Conservation (phyloP, 441 rosid genomes). For the Mallotus repandus region DNA sequence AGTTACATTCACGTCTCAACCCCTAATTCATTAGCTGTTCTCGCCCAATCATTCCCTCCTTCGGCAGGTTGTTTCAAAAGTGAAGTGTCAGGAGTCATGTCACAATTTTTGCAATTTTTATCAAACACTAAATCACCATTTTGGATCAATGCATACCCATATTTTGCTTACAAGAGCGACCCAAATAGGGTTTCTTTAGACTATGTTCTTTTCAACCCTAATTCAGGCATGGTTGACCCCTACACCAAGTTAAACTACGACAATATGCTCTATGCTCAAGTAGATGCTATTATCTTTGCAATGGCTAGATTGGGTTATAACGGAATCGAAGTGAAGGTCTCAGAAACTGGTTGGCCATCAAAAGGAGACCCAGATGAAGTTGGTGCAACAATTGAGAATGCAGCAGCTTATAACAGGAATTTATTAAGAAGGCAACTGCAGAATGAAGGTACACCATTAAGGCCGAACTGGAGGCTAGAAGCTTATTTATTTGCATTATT, state of each 20-base stretch:
- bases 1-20: constrained; percentile 54
- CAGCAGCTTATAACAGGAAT: constrained; percentile 57
- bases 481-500: constrained; percentile 70
- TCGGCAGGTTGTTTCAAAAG: constrained; percentile 55
- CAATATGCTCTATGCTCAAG: constrained; percentile 83
- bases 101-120: constrained; percentile 53
- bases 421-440: constrained; percentile 44
- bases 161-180: constrained; percentile 66
- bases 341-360: constrained; percentile 95
- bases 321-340: constrained; percentile 52
- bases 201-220: constrained; percentile 73
- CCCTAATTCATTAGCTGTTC: constrained; percentile 57
- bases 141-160: constrained; percentile 82
- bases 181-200: constrained; percentile 52
- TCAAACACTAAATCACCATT: constrained; percentile 55
- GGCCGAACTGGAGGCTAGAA: constrained; percentile 53
- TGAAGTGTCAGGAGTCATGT: constrained; percentile 46
- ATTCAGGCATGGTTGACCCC: constrained; percentile 60
- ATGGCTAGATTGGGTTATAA: constrained; percentile 56
- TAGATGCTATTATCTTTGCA: constrained; percentile 72
- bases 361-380: constrained; percentile 62
- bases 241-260: constrained; percentile 64
- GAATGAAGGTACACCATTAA: constrained; percentile 65
- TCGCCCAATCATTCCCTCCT: constrained; percentile 63
- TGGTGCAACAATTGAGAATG: constrained; percentile 69